Conservation (phyloP, 352 stramenopile genomes). For the Globisporangium lucens region DNA sequence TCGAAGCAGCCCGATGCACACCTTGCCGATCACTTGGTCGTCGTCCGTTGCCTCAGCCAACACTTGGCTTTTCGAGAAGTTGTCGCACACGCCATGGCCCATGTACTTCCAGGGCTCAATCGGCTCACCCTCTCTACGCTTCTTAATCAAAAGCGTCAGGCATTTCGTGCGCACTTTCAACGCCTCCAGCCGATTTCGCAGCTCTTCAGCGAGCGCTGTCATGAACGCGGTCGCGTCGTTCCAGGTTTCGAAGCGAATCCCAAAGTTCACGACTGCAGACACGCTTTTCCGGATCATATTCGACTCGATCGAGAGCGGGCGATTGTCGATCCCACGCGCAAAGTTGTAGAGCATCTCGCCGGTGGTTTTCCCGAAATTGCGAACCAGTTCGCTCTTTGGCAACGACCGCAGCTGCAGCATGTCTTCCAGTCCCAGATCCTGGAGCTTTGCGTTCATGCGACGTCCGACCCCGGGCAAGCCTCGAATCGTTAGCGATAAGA, state of each 20-base stretch:
- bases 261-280: conserved; percentile 91
- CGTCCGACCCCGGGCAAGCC: conserved; percentile 84
- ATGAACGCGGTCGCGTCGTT: conserved; percentile 81
- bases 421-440: conserved; percentile 57
- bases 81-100: conserved; percentile 84
- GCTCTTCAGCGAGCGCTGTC: conserved; percentile 68
- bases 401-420: conserved; percentile 60
- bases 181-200: conserved; percentile 55
- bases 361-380: conserved; percentile 61
- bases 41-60: conserved; percentile 59
- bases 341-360: conserved; percentile 74
- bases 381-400: conserved; percentile 49
- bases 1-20: conserved; percentile 54
- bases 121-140: conserved; percentile 56
- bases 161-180: conserved; percentile 56
- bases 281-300: conserved; percentile 86
- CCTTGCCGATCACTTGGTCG: conserved; percentile 40
- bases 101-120: conserved; percentile 86
- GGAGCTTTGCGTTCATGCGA: conserved; percentile 61
- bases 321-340: conserved; percentile 72
- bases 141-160: conserved; percentile 86
- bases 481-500: conserved; percentile 57
- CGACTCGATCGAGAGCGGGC: conserved; percentile 61
- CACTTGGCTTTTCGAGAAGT: conserved; percentile 74
- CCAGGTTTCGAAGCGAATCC: conserved; percentile 85